Conservation (phyloP, 139 green algal genomes). For the Haematococcus lacustris region DNA sequence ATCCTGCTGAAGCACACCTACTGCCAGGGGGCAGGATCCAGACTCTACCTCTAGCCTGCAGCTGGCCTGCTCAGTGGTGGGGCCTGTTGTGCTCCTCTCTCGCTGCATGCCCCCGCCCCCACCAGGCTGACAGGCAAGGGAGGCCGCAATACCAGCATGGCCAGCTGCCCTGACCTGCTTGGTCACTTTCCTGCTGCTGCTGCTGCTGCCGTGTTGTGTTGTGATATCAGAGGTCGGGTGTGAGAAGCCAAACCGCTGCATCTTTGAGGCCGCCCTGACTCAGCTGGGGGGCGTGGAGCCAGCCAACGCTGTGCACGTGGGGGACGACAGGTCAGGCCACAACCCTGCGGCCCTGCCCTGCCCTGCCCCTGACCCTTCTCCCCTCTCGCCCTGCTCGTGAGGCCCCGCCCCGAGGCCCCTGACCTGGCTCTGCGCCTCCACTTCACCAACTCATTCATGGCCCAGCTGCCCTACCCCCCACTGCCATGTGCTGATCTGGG, state of each 20-base stretch:
- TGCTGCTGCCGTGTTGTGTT: not conserved
- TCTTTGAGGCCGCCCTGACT: constrained; percentile 55
- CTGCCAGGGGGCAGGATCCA: not conserved
- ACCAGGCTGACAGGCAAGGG: not conserved
- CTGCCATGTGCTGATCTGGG: no score
- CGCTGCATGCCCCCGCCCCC: not conserved
- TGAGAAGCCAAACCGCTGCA: constrained; percentile 84
- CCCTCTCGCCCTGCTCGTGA: no score
- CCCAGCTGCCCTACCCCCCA: no score
- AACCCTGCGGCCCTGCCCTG: no score
- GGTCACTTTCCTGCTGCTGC: not conserved
- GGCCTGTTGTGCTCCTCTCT: no score
- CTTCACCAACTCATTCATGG: no score
- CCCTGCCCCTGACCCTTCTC: no score
- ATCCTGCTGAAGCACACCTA: not conserved
- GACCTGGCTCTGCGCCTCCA: no score
- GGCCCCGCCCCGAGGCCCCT: no score
- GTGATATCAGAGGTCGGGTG: constrained; percentile 48
- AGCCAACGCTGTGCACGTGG: constrained; percentile 60
- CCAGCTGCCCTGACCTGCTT: not conserved
- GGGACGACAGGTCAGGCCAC: constrained; percentile 63
- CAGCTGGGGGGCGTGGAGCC: constrained; percentile 40
- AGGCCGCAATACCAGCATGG: no score
- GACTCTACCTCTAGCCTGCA: not conserved
- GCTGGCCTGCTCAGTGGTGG: not conserved